Conservation (phyloP, 352 stramenopile species). For the Globisporangium heterothallicum region DNA sequence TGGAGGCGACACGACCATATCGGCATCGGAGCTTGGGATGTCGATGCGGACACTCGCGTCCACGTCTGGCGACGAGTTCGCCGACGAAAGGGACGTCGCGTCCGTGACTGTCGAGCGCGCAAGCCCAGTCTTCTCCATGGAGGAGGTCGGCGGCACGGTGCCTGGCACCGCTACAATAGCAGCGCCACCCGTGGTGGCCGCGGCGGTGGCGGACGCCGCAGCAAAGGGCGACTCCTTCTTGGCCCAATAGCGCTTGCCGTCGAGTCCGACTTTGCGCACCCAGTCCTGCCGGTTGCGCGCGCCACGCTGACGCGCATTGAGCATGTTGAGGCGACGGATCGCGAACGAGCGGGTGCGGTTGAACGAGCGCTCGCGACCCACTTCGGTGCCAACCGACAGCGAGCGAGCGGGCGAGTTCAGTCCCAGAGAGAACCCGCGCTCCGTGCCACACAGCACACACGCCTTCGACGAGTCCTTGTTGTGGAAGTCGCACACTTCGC, state of each 20-base stretch:
- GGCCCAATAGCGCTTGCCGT: slow-evolving; percentile 83
- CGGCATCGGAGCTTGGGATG: slow-evolving; percentile 30
- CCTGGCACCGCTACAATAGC: slow-evolving; percentile 6
- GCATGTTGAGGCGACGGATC: slow-evolving; percentile 84
- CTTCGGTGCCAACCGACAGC: slow-evolving; percentile 37
- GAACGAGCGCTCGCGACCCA: slow-evolving; percentile 56
- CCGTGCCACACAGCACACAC: slow-evolving; percentile 79
- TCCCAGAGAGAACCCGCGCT: slow-evolving; percentile 73
- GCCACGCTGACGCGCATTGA: slow-evolving; percentile 74
- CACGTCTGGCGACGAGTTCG: slow-evolving; percentile 3
- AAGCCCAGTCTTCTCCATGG: slow-evolving; percentile 13
- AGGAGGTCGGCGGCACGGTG: neutral
- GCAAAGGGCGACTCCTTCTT: slow-evolving; percentile 59
- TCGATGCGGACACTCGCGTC: slow-evolving; percentile 27
- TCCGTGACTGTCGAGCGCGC: slow-evolving; percentile 10
- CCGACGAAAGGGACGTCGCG: slow-evolving; percentile 14
- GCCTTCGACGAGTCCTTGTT: slow-evolving; percentile 77
- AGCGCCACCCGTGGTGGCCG: neutral
- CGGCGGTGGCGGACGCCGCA: neutral
- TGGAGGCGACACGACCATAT: slow-evolving; percentile 32
- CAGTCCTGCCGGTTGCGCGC: slow-evolving; percentile 79
- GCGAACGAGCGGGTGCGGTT: slow-evolving; percentile 84
- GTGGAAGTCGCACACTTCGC: slow-evolving; percentile 85
- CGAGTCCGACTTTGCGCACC: slow-evolving; percentile 74
- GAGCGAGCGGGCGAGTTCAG: slow-evolving; percentile 39